These are phyloP conservation scores for Trichosanthes cucumerina DNA, from an alignment of 306 rosid species.

Conservation along the genomic window DNA sequence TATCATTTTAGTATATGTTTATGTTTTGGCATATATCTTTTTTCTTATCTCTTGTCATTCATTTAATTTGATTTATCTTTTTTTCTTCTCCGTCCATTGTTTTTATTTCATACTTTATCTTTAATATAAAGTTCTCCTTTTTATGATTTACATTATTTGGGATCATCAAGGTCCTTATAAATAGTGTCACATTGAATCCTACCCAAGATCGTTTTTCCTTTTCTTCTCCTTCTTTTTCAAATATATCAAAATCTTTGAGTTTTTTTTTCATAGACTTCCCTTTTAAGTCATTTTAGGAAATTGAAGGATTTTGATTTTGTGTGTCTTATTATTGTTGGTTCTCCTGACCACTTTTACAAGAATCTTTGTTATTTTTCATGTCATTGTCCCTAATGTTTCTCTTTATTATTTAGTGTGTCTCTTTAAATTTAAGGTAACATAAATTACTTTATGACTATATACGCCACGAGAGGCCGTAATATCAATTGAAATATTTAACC, in stretches of 20 bases:
- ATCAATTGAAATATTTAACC: not conserved
- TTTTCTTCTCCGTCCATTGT: not conserved
- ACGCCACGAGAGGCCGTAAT: not conserved
- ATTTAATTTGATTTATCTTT: not conserved
- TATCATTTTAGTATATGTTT: not conserved
- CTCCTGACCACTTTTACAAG: not conserved
- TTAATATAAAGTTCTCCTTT: not conserved
- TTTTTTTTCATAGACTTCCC: not conserved
- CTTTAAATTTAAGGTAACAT: not conserved
- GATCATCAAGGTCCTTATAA: not conserved
- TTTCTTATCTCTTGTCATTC: not conserved
- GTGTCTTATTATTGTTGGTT: not conserved
- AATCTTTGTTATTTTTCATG: not conserved
- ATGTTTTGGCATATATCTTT: not conserved
- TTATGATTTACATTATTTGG: not conserved
- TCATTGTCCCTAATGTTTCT: not conserved
- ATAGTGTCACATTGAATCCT: not conserved
- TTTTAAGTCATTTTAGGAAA: not conserved
- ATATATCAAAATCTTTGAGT: not conserved
- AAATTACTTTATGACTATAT: not conserved
- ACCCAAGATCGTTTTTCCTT: not conserved
- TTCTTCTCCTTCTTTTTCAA: not conserved
- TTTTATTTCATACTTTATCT: not conserved
- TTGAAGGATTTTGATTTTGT: not conserved
- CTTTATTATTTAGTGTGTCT: not conserved